Evolutionary conservation across 2,329 filamentous ascomycete species (phyloP).

Genomic region (Diaporthe citriasiana): DNA sequence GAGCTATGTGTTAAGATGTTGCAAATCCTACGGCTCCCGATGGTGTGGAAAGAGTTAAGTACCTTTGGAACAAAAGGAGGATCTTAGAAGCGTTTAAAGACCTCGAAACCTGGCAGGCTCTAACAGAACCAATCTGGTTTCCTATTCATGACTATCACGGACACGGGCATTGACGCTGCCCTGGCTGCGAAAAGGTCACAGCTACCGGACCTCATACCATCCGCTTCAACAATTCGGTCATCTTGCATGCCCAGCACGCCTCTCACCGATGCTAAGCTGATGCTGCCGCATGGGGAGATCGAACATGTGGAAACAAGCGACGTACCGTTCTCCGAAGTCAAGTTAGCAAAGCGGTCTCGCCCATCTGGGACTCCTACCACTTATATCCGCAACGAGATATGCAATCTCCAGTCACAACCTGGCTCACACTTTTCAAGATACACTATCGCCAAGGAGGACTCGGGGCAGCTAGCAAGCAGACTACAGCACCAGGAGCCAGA

Average conservation of each 20-base stretch:
- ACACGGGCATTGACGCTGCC: constrained; percentile 2
- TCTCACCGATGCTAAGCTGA: not conserved
- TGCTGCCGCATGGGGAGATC: not conserved
- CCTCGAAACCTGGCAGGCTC: not conserved
- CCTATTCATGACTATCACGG: not conserved
- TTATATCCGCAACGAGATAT: not conserved
- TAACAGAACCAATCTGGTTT: constrained; percentile 9
- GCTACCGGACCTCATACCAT: not conserved
- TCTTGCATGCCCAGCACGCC: not conserved
- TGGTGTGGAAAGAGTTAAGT: not conserved
- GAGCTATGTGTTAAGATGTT: not conserved
- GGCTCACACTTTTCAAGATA: not conserved
- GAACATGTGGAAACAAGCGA: not conserved
- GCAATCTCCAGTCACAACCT: not conserved
- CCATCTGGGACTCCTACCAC: not conserved
- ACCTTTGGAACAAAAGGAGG: not conserved
- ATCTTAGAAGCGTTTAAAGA: not conserved
- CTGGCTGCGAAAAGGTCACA: not conserved
- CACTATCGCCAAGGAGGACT: not conserved
- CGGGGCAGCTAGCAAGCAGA: constrained; percentile 15
- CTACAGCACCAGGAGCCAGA: constrained; percentile 3
- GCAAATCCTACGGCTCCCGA: not conserved
- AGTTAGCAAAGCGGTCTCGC: not conserved
- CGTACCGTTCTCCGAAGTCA: not conserved
- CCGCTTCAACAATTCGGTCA: constrained; percentile 1